Percentiles rank a stretch among this genome's conserved stretches.
These are phyloP conservation scores for Diaporthe sp. DNA, from an alignment of 2,329 filamentous ascomycete genomes.

Conservation along the genomic window DNA sequence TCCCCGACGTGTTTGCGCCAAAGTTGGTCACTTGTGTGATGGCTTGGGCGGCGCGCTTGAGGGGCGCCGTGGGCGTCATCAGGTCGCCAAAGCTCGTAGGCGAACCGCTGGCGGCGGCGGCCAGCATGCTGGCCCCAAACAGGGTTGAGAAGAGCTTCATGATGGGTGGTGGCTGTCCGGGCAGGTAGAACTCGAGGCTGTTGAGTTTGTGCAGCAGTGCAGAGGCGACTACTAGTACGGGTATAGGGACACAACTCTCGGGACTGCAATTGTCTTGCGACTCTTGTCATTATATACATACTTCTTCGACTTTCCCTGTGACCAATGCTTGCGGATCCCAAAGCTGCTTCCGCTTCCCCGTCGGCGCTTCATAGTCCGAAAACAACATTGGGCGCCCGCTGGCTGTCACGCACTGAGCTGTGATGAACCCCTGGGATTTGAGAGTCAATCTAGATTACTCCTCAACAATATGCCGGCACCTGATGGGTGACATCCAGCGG, in stretches of 20 bases:
- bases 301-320: background rate
- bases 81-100: conserved; percentile 44
- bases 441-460: conserved; percentile 10
- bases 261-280: background rate
- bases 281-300: conserved; percentile 15
- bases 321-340: conserved; percentile 7
- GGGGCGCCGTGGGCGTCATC: conserved; percentile 41
- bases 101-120: conserved; percentile 37
- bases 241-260: no score
- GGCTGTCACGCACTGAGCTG: background rate
- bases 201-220: background rate
- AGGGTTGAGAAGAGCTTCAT: conserved; percentile 22
- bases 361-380: conserved; percentile 29
- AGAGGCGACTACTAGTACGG: background rate
- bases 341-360: conserved; percentile 19
- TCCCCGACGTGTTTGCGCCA: conserved; percentile 45
- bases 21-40: conserved; percentile 46
- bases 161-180: background rate
- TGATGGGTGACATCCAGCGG: background rate
- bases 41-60: conserved; percentile 43
- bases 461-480: conserved; percentile 19
- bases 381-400: background rate
- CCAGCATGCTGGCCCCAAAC: conserved; percentile 40
- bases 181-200: background rate
- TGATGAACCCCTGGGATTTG: background rate